Conservation (phyloP, 1,139 yeast genomes). For the Debaryomyces sp. region DNA sequence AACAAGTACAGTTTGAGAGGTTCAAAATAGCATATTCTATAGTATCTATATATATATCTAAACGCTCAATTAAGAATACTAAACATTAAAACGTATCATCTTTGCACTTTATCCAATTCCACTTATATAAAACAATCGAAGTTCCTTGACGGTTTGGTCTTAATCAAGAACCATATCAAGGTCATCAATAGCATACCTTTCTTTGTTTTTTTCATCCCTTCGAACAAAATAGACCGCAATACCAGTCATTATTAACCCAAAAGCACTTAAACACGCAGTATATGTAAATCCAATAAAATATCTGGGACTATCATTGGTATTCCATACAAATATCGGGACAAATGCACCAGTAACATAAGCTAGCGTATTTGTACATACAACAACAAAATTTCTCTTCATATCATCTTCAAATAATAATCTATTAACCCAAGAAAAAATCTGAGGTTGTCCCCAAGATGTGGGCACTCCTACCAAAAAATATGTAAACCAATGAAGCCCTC, state of each 20-base stretch:
- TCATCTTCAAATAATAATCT: conserved; percentile 47
- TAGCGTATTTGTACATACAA: conserved; percentile 51
- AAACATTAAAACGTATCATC: background rate
- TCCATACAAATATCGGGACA: conserved; percentile 51
- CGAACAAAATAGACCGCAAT: conserved; percentile 31
- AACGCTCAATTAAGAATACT: background rate
- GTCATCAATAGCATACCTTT: background rate
- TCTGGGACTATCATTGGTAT: conserved; percentile 50
- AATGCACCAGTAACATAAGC: conserved; percentile 58
- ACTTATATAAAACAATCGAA: too few species aligned
- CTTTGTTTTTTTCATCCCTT: conserved; percentile 29
- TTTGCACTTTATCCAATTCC: background rate
- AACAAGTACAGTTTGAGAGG: too few species aligned
- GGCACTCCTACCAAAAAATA: conserved; percentile 53
- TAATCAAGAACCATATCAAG: background rate
- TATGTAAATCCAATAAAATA: conserved; percentile 54
- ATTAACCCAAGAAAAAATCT: conserved; percentile 61
- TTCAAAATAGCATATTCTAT: background rate
- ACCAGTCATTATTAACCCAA: conserved; percentile 43
- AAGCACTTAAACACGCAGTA: conserved; percentile 44
- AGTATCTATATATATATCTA: background rate
- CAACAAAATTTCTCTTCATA: conserved; percentile 52
- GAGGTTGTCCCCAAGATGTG: conserved; percentile 44
- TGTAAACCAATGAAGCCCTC: conserved; percentile 50
- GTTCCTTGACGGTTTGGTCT: too few species aligned